These are phyloP conservation scores for Zymoseptoria passerinii DNA, from an alignment of 2,329 filamentous ascomycete genomes.

Conservation along the genomic window DNA sequence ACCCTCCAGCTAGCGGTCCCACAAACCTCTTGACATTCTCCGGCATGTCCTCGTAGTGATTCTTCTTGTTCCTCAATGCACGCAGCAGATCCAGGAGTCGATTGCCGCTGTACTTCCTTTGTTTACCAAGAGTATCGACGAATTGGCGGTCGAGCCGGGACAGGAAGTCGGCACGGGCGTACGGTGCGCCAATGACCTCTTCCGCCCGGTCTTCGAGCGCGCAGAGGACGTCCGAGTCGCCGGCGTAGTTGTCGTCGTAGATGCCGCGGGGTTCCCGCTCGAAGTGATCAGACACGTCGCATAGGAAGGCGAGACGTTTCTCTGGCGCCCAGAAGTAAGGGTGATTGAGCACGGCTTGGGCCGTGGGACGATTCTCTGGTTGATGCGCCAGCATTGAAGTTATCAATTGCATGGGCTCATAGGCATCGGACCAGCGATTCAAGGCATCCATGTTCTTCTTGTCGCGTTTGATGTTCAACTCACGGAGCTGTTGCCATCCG, in stretches of 20 bases:
- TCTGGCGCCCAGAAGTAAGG: conserved; percentile 95
- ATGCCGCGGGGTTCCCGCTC: conserved; percentile 77
- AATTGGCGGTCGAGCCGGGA: conserved; percentile 68
- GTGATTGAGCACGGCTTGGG: conserved; percentile 75
- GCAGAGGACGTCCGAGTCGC: conserved; percentile 51
- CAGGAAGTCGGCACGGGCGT: conserved; percentile 65
- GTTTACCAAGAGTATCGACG: conserved; percentile 82
- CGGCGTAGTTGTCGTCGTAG: conserved; percentile 24
- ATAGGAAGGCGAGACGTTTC: conserved; percentile 85
- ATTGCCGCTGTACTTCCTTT: conserved; percentile 84
- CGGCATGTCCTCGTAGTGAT: conserved; percentile 95
- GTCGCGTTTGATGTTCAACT: conserved; percentile 94
- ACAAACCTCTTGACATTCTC: conserved; percentile 66
- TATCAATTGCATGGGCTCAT: conserved; percentile 82
- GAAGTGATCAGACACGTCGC: conserved; percentile 92
- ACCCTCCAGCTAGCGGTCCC: conserved; percentile 62
- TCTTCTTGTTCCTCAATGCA: conserved; percentile 89
- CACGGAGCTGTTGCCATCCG: conserved; percentile 72
- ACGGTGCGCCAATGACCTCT: conserved; percentile 41
- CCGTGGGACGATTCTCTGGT: conserved; percentile 60
- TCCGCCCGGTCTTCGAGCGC: conserved; percentile 46
- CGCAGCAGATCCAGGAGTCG: conserved; percentile 78
- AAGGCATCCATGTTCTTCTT: conserved; percentile 53
- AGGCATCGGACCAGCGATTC: conserved; percentile 61
- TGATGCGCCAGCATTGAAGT: conserved; percentile 65